Conservation (phyloP, 2,329 filamentous ascomycete genomes). For the Cordyceps pruinosa region DNA sequence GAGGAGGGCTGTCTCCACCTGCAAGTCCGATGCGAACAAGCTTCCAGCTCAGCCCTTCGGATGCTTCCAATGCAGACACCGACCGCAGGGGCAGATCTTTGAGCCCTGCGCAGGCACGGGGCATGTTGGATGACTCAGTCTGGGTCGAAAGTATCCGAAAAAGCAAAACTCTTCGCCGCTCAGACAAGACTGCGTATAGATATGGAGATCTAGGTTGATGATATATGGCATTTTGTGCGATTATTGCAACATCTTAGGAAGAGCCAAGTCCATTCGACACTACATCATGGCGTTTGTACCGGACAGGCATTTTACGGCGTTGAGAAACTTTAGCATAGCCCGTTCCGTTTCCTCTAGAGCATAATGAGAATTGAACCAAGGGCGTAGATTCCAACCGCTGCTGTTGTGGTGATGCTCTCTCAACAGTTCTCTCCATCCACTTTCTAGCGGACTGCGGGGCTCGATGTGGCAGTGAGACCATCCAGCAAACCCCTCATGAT, state of each 20-base stretch:
- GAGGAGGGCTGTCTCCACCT: constrained; percentile 31
- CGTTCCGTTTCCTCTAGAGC: background rate
- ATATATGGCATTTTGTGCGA: background rate
- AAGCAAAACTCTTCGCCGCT: constrained; percentile 64
- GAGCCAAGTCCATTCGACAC: background rate
- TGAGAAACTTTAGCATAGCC: background rate
- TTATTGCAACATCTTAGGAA: background rate
- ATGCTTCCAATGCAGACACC: constrained; percentile 29
- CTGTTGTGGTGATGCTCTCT: too few species aligned
- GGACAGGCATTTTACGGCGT: background rate
- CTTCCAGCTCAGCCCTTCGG: constrained; percentile 45
- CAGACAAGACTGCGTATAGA: constrained; percentile 28
- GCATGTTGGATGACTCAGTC: constrained; percentile 79
- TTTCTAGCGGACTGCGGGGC: too few species aligned
- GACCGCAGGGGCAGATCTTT: constrained; percentile 62
- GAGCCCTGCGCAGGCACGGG: constrained; percentile 69
- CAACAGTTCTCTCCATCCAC: too few species aligned
- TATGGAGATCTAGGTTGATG: constrained; percentile 23
- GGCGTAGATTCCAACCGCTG: too few species aligned
- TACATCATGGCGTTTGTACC: background rate
- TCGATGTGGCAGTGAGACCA: too few species aligned
- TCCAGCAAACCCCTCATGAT: too few species aligned
- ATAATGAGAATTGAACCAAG: background rate
- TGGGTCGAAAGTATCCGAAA: constrained; percentile 91
- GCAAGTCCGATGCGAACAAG: constrained; percentile 50